These are phyloP conservation scores for Lentinula guzmanii DNA, from an alignment of 768 basidiomycete species.

Conservation along the genomic window DNA sequence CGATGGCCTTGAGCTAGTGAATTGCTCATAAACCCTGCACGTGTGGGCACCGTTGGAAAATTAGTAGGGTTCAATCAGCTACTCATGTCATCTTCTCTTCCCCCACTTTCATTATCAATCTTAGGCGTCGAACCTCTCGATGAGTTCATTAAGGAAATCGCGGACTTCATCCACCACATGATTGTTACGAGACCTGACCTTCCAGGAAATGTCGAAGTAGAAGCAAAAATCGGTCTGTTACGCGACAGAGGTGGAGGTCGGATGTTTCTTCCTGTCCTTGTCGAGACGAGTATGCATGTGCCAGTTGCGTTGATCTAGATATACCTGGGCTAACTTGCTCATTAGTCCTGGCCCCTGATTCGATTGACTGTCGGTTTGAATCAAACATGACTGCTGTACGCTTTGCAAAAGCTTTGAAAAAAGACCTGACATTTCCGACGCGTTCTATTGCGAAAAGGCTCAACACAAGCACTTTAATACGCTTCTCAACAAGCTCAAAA, in stretches of 20 bases:
- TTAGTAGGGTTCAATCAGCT: not conserved
- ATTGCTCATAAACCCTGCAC: not conserved
- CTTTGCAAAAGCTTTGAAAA: constrained; percentile 1
- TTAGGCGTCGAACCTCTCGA: constrained; percentile 88
- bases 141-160: constrained; percentile 88
- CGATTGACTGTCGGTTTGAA: constrained; percentile 69
- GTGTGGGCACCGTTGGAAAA: not conserved
- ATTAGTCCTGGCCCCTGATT: constrained; percentile 64
- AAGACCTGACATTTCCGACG: constrained; percentile 11
- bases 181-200: constrained; percentile 52
- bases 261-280: constrained; percentile 63
- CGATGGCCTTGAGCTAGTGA: too few species aligned
- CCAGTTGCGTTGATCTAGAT: not conserved
- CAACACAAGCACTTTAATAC: constrained; percentile 88
- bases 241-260: constrained; percentile 54
- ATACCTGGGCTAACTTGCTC: not conserved
- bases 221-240: constrained; percentile 84
- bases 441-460: constrained; percentile 34
- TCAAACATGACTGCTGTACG: constrained; percentile 85
- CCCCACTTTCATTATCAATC: constrained; percentile 72
- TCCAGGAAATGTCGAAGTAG: constrained; percentile 69
- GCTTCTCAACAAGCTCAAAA: constrained; percentile 79
- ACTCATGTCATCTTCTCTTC: constrained; percentile 24
- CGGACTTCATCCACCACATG: constrained; percentile 80
- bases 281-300: constrained; percentile 72